phyloP scores from a whole-genome alignment of 1,284 basidiomycete species.

The Abortiporus biennis region DNA sequence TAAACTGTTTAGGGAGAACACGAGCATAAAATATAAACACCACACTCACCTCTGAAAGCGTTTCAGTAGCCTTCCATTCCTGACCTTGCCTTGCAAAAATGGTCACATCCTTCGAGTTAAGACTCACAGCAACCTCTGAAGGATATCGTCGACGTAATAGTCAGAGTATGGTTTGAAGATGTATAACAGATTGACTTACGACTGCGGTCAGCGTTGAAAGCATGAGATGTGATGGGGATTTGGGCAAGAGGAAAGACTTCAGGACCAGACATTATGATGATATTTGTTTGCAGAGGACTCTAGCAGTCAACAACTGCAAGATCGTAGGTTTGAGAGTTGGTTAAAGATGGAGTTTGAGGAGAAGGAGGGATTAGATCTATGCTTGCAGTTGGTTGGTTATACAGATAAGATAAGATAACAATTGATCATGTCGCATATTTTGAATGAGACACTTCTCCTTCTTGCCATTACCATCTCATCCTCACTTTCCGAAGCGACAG shows the following conservation, averaged over 20 bases:
- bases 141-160: conserved; percentile 10
- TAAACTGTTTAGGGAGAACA: conserved; percentile 2
- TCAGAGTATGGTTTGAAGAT: conserved; percentile 1
- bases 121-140: conserved; percentile 87
- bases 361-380: too few relatives aligned
- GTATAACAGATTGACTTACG: conserved; percentile 45
- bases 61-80: conserved; percentile 77
- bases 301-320: conserved; percentile 71
- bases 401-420: too few relatives aligned
- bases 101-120: conserved; percentile 87
- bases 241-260: conserved; percentile 78
- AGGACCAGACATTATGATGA: conserved; percentile 58
- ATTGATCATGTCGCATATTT: too few relatives aligned
- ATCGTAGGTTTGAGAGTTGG: not conserved
- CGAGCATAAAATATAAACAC: conserved; percentile 16
- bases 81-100: conserved; percentile 68
- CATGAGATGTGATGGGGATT: conserved; percentile 84
- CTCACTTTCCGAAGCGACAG: too few relatives aligned
- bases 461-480: too few relatives aligned
- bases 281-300: conserved; percentile 52
- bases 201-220: conserved; percentile 87
- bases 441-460: too few relatives aligned
- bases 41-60: conserved; percentile 84
- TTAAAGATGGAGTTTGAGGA: not conserved
- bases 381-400: too few relatives aligned